Base-by-base conservation (phyloP, 129 eudicot genomes). In the Saussurea involucrata region DNA sequence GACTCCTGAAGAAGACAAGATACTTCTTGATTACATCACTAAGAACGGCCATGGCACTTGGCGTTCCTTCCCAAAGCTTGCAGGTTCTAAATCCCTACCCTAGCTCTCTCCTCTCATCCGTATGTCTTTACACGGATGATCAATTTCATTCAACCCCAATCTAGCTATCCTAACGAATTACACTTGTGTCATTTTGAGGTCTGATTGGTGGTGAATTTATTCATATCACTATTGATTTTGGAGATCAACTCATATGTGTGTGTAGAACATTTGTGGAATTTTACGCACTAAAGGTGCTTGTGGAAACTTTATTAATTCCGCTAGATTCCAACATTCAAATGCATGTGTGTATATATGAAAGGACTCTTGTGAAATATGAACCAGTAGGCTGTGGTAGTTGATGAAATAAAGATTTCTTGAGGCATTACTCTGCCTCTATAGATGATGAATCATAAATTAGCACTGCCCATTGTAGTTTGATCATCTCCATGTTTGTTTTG, bases 1-100 rank as follows among this genome's bases (percentile, higher is more conserved):
- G 98, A 88, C 88, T 75, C 82, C 89, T 21, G 92, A 90, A 79
- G 98, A 93, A 72, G 98, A 93, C 82, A 83, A 86, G 73, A 68
- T 90, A 68, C 95, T 93, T 82, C 80, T 93, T 74, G 92, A 93
- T 71, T 90, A 78, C 76, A 88, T 93, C 42, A 72, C 82, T 24
- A 73, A 87, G 55, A 76, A 93, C 67, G 98, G 98, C 8, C 88
- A 77, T 84, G 90, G 91, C 46, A 88, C 89, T 55, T 93, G 98
- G 98, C 85, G 88, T 36, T 87, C 93, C 34, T 86, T 93, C 55
- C 98, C 98, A 28, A 76, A 83, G 71, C 92, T 82, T 79, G 97
- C 98, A 80, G 97, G 98, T 93, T 72, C 15, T 57, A 18, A 12
- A 58, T 34, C 12, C 28, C 13, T 17, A 7, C 20, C 40, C 20